Conservation (phyloP, 148 eudicot genomes). For the Camellia sinensis region DNA sequence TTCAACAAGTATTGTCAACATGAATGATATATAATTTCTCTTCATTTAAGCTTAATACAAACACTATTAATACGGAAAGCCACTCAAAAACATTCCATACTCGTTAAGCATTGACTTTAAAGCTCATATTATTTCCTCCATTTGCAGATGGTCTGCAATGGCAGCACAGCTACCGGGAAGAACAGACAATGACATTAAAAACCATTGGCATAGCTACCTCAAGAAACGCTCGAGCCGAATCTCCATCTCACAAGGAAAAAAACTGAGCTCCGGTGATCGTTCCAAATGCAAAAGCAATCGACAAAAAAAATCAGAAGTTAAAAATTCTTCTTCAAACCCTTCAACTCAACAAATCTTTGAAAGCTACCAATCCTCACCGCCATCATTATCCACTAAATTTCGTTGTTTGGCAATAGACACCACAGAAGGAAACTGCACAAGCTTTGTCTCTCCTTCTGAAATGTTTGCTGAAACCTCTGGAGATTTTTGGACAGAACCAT, state of each 20-base stretch:
- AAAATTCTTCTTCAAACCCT: not conserved
- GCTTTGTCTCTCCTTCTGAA: not conserved
- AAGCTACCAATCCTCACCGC: constrained; percentile 1
- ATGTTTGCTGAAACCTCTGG: not conserved
- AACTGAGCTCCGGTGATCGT: not conserved
- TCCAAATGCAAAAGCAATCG: not conserved
- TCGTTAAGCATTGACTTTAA: too few relatives aligned
- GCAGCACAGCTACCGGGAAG: constrained; percentile 35
- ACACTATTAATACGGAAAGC: too few relatives aligned
- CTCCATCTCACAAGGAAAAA: not conserved
- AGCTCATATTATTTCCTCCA: not conserved
- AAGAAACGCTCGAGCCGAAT: constrained; percentile 15
- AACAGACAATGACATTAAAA: constrained; percentile 42
- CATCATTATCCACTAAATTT: not conserved
- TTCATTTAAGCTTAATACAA: too few relatives aligned
- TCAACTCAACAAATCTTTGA: not conserved
- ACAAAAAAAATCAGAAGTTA: not conserved
- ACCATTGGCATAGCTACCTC: constrained; percentile 35
- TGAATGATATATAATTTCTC: too few relatives aligned
- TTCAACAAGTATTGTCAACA: too few relatives aligned
- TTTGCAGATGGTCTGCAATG: constrained; percentile 41
- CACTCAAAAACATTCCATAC: not conserved
- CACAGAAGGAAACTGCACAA: not conserved
- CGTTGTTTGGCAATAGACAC: not conserved
- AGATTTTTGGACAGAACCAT: constrained; percentile 6